Evolutionary conservation across 768 basidiomycete species (phyloP).

Genomic region (Chalciporus chontae): DNA sequence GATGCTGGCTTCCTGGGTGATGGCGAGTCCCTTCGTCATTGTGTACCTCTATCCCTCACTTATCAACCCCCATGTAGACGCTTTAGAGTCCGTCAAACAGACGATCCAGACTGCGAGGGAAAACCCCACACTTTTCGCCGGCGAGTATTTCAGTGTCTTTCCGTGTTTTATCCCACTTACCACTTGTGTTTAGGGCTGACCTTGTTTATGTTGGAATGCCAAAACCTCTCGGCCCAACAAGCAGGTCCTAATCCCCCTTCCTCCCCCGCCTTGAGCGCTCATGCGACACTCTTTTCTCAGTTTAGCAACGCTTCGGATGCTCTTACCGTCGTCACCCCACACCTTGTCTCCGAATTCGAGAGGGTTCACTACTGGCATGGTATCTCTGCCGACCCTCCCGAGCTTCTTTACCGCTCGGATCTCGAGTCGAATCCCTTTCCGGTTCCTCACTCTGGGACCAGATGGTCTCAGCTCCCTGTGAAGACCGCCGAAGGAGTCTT

Average conservation of each 20-base stretch:
- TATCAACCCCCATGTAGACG: conserved; percentile 28
- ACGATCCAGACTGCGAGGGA: background rate
- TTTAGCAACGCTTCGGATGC: conserved; percentile 17
- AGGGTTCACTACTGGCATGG: conserved; percentile 31
- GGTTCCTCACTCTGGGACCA: conserved; percentile 10
- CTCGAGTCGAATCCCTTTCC: conserved; percentile 29
- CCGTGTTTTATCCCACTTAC: too few species aligned
- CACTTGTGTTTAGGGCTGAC: too few species aligned
- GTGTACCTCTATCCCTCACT: conserved; percentile 23
- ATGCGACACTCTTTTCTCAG: conserved; percentile 10
- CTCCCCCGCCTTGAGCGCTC: conserved; percentile 3
- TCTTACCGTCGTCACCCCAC: conserved; percentile 21
- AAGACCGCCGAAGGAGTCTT: conserved; percentile 33
- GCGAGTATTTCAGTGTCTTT: too few species aligned
- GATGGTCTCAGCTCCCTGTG: conserved; percentile 19
- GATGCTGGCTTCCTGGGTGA: conserved; percentile 19
- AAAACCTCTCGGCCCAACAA: too few species aligned
- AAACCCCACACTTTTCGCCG: too few species aligned
- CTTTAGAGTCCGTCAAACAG: conserved; percentile 8
- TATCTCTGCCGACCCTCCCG: conserved; percentile 34
- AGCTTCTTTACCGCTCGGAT: conserved; percentile 36
- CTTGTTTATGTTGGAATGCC: too few species aligned
- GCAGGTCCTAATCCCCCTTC: conserved; percentile 19
- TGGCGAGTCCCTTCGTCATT: conserved; percentile 26
- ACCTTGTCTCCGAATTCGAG: conserved; percentile 30